Conservation (phyloP, 345 rosid genomes). For the Citrus unshiu region DNA sequence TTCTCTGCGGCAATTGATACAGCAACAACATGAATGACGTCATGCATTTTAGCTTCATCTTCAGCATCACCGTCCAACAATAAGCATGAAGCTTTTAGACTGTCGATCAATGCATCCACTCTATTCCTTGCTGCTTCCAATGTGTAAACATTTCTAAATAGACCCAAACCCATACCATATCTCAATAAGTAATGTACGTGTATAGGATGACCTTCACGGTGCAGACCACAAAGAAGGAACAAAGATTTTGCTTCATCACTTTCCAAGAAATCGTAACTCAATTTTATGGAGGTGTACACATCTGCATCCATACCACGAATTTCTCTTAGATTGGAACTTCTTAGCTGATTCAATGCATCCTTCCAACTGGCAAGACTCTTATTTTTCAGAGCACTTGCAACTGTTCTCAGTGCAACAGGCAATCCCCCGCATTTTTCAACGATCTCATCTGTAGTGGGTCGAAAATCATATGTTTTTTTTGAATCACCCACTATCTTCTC, state of each 20-base stretch:
- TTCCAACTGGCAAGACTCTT: neutral
- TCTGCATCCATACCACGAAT: neutral
- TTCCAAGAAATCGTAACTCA: no score
- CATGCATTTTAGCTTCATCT: neutral
- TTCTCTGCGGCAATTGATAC: constrained; percentile 5
- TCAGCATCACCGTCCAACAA: no score
- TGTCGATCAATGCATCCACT: no score
- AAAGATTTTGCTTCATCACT: no score
- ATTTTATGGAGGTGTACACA: rapidly evolving
- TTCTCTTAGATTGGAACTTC: neutral
- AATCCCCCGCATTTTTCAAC: neutral
- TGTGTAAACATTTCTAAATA: no score
- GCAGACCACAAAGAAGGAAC: no score
- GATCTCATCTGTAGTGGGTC: neutral
- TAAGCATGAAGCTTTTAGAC: no score
- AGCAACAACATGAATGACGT: neutral
- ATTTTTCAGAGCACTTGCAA: constrained; percentile 7
- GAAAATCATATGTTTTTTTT: neutral
- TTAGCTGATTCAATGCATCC: neutral
- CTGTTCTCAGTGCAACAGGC: neutral
- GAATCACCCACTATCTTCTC: neutral
- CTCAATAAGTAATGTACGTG: no score
- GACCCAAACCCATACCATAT: no score
- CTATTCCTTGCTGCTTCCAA: no score
- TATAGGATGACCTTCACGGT: rapidly evolving